A percentile compares a stretch with the other conserved stretches of the same genome.
phyloP scores from a whole-genome alignment of 495 filamentous ascomycete genomes.

The Aspergillus steynii region DNA sequence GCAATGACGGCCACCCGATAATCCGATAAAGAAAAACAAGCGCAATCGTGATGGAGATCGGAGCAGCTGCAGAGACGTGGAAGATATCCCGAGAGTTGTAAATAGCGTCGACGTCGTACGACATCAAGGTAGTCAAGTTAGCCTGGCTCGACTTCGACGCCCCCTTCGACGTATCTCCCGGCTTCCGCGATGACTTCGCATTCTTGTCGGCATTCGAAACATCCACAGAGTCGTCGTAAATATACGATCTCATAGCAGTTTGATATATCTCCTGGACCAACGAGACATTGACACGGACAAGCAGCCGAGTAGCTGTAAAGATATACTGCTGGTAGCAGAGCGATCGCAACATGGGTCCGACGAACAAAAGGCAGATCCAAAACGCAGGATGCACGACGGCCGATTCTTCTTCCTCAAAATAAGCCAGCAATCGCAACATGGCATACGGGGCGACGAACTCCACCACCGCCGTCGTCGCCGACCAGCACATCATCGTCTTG shows the following conservation, averaged over 20 bases:
- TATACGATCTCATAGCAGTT: slow-evolving; percentile 43
- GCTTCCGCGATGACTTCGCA: slow-evolving; percentile 17
- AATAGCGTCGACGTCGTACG: slow-evolving; percentile 49
- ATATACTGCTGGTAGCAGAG: slow-evolving; percentile 50
- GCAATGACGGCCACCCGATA: slow-evolving; percentile 46
- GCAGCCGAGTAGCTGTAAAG: slow-evolving; percentile 45
- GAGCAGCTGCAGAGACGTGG: slow-evolving; percentile 32
- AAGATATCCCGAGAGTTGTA: slow-evolving; percentile 44
- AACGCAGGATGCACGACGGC: slow-evolving; percentile 39
- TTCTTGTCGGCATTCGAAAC: slow-evolving; percentile 12
- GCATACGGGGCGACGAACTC: slow-evolving; percentile 46
- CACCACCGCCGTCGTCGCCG: slow-evolving; percentile 29
- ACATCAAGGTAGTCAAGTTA: slow-evolving; percentile 52
- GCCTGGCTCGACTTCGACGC: slow-evolving; percentile 39
- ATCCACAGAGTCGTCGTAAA: slow-evolving; percentile 26
- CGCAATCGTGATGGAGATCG: slow-evolving; percentile 35
- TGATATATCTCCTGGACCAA: slow-evolving; percentile 54
- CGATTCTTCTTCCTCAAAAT: slow-evolving; percentile 29
- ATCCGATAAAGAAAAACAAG: slow-evolving; percentile 44
- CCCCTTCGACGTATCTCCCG: slow-evolving; percentile 21
- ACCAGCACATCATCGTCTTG: slow-evolving; percentile 37
- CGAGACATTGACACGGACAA: slow-evolving; percentile 47
- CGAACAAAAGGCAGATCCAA: slow-evolving; percentile 47
- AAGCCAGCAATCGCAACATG: slow-evolving; percentile 43
- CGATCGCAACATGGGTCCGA: slow-evolving; percentile 42